Conservation (phyloP, 345 rosid species). For the Physaria fendleri region DNA sequence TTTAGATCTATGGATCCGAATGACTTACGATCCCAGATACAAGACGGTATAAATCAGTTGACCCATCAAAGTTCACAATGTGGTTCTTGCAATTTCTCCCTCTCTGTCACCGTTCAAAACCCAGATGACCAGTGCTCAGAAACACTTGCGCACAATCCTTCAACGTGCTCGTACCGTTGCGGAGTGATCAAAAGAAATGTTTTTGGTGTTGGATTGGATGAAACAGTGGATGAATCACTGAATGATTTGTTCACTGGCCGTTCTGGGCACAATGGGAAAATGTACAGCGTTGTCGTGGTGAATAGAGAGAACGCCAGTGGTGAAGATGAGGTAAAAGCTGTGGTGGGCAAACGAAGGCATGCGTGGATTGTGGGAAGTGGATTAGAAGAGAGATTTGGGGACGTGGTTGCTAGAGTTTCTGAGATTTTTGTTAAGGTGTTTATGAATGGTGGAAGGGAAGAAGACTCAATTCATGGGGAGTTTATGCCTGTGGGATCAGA, state of each 20-base stretch:
- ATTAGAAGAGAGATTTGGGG: constrained; percentile 33
- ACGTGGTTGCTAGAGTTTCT: constrained; percentile 39
- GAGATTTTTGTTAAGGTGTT: constrained; percentile 71
- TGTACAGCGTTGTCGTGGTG: constrained; percentile 62
- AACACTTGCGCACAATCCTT: background rate
- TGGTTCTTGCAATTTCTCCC: constrained; percentile 47
- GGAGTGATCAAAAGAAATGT: constrained; percentile 37
- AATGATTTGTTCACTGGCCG: constrained; percentile 36
- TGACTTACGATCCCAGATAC: constrained; percentile 37
- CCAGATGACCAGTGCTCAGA: constrained; percentile 30
- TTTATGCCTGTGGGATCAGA: constrained; percentile 96
- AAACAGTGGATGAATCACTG: constrained; percentile 54
- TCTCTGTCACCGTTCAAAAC: constrained; percentile 51
- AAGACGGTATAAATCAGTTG: constrained; percentile 36
- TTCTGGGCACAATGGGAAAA: constrained; percentile 30
- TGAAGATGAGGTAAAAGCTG: constrained; percentile 38
- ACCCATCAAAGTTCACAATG: constrained; percentile 40
- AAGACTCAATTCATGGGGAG: constrained; percentile 66
- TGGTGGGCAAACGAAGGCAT: constrained; percentile 81
- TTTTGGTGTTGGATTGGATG: constrained; percentile 37
- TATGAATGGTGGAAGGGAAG: constrained; percentile 77
- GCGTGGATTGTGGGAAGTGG: constrained; percentile 70
- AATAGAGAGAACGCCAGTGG: constrained; percentile 29
- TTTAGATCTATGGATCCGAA: constrained; percentile 32
- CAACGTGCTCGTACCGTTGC: constrained; percentile 37